Base-by-base conservation (phyloP, 768 basidiomycete species). In the Crassisporium funariophilum region DNA sequence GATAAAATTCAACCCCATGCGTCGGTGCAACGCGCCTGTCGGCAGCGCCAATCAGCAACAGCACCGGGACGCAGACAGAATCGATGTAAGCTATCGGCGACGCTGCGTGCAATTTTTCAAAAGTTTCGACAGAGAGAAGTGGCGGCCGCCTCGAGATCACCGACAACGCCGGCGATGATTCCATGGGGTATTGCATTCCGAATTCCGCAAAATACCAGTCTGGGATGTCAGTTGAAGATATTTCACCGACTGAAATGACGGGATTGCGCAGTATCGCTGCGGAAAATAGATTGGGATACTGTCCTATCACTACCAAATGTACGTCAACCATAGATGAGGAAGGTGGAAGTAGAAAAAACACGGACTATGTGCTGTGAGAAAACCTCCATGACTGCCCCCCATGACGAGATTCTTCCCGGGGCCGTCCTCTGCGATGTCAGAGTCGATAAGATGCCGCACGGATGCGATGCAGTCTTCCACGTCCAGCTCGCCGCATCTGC, bases 361-460 rank as follows among this genome's bases (percentile, higher is more conserved):
- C 82, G 52, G 55, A 84, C 82, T 64, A 55, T 85, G 83, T 0
- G 73, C 76, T 1, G 75, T 52, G 11, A 86, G 67, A 59, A 84
- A 88, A 2, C 86, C 86, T 0, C 86, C 86, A 49, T 90, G 88
- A 36, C 81, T 84, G 31, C 86, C 87, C 4, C 87, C 86, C 41
- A 67, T 67, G 1, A 86, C 58, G 22, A 85, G 70, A 41, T 81
- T 75, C 50, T 76, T 78, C 5, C 78, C 81, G 12, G 64, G 63
- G 1, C 75, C 78, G 11, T 71, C 59, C 34, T 70, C 65, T 0
- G 82, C 75, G 1, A 86, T 62, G 1, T 78, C 78, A 4, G 75
- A 61, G 11, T 64, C 56, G 23, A 82, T 65, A 34, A 88, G 74
- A 49, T 82, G 70, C 16, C 69, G 60, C 2, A 76, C 72, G 1